Conservation (phyloP, 805 yeast genomes). For the Suhomyces sp. region DNA sequence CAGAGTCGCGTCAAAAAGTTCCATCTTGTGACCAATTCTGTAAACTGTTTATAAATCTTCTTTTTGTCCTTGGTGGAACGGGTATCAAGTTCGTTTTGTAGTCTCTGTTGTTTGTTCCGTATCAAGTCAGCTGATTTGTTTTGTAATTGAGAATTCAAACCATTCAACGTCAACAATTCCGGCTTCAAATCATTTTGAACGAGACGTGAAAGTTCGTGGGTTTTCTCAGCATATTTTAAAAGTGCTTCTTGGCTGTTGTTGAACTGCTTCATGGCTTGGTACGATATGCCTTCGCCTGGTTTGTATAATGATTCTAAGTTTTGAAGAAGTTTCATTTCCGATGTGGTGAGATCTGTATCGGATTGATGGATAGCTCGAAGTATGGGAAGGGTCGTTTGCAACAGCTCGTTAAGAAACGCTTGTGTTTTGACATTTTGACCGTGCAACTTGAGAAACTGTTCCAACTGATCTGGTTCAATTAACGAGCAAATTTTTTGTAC, state of each 20-base stretch:
- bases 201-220: constrained; percentile 4
- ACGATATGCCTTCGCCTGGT: constrained; percentile 10
- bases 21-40: constrained; percentile 18
- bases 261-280: constrained; percentile 13
- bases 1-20: constrained; percentile 17
- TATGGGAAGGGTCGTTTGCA: constrained; percentile 31
- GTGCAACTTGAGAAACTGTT: constrained; percentile 18
- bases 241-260: constrained; percentile 4
- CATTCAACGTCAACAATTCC: constrained; percentile 15
- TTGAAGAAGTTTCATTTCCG: constrained; percentile 24
- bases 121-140: background rate
- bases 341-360: constrained; percentile 22
- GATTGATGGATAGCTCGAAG: constrained; percentile 33
- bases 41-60: constrained; percentile 6
- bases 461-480: constrained; percentile 12
- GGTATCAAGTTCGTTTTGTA: constrained; percentile 4
- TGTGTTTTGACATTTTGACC: constrained; percentile 23
- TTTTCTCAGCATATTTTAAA: constrained; percentile 1
- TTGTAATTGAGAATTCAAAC: constrained; percentile 12
- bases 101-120: constrained; percentile 11
- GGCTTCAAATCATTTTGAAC: constrained; percentile 15
- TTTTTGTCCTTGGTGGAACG: constrained; percentile 5
- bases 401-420: constrained; percentile 21
- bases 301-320: constrained; percentile 20
- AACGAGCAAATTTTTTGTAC: constrained; percentile 9